phyloP scores from a whole-genome alignment of 2,329 filamentous ascomycete species.

The Alternaria viburni region DNA sequence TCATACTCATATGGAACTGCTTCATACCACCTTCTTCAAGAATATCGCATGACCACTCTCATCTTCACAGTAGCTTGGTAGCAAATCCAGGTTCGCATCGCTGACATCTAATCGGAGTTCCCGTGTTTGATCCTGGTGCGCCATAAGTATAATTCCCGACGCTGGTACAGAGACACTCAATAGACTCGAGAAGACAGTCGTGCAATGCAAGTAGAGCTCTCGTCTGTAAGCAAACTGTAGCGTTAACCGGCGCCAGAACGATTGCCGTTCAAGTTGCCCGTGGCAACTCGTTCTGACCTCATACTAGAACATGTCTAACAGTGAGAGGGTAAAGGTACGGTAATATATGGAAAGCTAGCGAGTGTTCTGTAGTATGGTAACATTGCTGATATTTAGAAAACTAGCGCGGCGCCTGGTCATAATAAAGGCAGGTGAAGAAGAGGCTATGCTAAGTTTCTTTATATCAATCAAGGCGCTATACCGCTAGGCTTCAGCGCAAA shows the following conservation, averaged over 20 bases:
- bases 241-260: not conserved
- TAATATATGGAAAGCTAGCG: not conserved
- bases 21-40: no score
- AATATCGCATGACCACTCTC: no score
- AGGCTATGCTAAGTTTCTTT: not conserved
- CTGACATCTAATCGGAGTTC: no score
- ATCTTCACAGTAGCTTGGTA: no score
- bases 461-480: not conserved
- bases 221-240: not conserved
- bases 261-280: not conserved
- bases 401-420: not conserved
- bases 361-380: not conserved
- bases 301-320: not conserved
- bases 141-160: no score
- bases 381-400: not conserved
- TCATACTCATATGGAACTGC: no score
- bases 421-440: not conserved
- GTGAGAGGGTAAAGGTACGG: not conserved
- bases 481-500: not conserved
- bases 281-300: not conserved
- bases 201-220: not conserved
- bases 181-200: not conserved
- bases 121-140: no score
- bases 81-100: no score
- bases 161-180: not conserved